A percentile compares a stretch with the other conserved stretches of the same genome.
Evolutionary conservation across 768 basidiomycete genomes (phyloP).

Genomic region (Collybia mongolica): DNA sequence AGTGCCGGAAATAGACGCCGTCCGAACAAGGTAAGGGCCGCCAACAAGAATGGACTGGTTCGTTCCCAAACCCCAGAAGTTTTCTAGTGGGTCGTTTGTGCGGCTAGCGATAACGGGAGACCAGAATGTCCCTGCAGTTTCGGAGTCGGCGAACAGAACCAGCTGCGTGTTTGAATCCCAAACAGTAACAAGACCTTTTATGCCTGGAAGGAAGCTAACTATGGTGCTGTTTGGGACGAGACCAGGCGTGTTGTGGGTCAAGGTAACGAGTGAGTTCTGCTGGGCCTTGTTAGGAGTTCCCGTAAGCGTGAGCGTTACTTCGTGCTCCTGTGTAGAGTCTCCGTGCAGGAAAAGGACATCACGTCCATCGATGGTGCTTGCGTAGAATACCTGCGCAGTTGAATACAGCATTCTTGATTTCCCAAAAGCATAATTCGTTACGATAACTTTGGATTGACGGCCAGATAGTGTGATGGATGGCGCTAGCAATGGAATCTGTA

Average conservation of each 20-base stretch:
- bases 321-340: slow-evolving; percentile 52
- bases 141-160: slow-evolving; percentile 65
- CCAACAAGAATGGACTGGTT: slow-evolving; percentile 66
- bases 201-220: slow-evolving; percentile 55
- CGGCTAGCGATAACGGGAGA: slow-evolving; percentile 57
- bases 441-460: slow-evolving; percentile 71
- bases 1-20: slow-evolving; percentile 45
- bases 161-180: slow-evolving; percentile 69
- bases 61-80: slow-evolving; percentile 74
- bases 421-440: slow-evolving; percentile 75
- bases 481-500: slow-evolving; percentile 58
- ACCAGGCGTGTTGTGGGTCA: slow-evolving; percentile 20
- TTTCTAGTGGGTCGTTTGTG: slow-evolving; percentile 40
- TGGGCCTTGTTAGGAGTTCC: slow-evolving; percentile 44
- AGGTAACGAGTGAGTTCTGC: slow-evolving; percentile 24
- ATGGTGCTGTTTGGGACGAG: slow-evolving; percentile 31
- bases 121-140: slow-evolving; percentile 73
- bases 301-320: slow-evolving; percentile 42
- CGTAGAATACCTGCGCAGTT: slow-evolving; percentile 72
- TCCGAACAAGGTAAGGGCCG: slow-evolving; percentile 65
- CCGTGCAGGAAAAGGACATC: slow-evolving; percentile 68
- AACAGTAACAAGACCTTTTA: slow-evolving; percentile 56
- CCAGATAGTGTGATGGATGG: slow-evolving; percentile 60
- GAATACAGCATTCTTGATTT: slow-evolving; percentile 55
- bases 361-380: slow-evolving; percentile 57